These are phyloP conservation scores for Podospora australis DNA, from an alignment of 495 filamentous ascomycete species.

Conservation along the genomic window DNA sequence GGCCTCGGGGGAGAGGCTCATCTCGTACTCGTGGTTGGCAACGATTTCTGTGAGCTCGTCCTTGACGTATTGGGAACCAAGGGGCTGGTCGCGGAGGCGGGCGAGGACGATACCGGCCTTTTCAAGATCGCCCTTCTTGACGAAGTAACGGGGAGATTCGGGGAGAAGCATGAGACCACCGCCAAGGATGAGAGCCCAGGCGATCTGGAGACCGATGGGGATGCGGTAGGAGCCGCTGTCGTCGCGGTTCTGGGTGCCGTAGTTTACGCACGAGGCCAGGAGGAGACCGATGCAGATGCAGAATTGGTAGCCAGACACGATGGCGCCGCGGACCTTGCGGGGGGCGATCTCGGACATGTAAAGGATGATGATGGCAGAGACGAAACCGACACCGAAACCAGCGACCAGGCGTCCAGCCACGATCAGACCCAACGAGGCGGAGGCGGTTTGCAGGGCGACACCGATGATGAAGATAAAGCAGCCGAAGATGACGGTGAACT, in stretches of 20 bases:
- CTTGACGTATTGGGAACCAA: conserved; percentile 54
- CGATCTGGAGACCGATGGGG: conserved; percentile 61
- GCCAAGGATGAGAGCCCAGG: conserved; percentile 61
- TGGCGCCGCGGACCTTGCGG: conserved; percentile 61
- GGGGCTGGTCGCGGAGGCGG: conserved; percentile 59
- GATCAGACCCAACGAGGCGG: conserved; percentile 23
- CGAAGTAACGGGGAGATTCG: conserved; percentile 72
- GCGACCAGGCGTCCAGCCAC: conserved; percentile 54
- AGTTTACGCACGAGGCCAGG: conserved; percentile 64
- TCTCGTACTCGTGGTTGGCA: conserved; percentile 74
- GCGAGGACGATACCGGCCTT: conserved; percentile 54
- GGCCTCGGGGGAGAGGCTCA: conserved; percentile 52
- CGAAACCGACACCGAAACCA: conserved; percentile 58
- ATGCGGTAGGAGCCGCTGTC: conserved; percentile 67
- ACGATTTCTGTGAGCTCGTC: conserved; percentile 72
- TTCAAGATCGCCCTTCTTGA: conserved; percentile 62
- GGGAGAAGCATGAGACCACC: conserved; percentile 56
- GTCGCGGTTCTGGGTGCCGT: conserved; percentile 56
- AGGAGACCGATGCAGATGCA: conserved; percentile 68
- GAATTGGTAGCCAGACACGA: conserved; percentile 73
- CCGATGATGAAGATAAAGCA: conserved; percentile 59
- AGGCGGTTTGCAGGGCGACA: conserved; percentile 52
- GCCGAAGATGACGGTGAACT: conserved; percentile 59
- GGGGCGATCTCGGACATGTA: conserved; percentile 68
- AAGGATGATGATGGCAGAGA: conserved; percentile 64